Conservation (phyloP, 495 filamentous ascomycete genomes). For the Daldinia childiae region DNA sequence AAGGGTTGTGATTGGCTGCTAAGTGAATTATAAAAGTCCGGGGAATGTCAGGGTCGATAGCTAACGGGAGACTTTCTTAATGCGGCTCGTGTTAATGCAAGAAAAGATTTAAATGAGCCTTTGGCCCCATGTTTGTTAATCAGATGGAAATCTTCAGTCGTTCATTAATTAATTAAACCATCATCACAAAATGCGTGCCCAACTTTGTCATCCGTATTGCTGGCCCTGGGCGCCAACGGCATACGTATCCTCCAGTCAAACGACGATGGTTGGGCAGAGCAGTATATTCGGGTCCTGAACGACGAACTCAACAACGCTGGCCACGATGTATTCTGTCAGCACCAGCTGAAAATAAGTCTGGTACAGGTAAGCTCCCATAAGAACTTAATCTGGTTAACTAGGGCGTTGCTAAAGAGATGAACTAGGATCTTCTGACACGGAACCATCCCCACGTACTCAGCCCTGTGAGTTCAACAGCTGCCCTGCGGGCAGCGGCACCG, state of each 20-base stretch:
- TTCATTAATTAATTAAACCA: not conserved
- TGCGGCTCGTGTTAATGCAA: slow-evolving; percentile 9
- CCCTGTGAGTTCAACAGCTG: slow-evolving; percentile 69
- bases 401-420: not conserved
- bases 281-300: slow-evolving; percentile 67
- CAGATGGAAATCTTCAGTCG: slow-evolving; percentile 5
- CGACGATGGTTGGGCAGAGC: slow-evolving; percentile 78
- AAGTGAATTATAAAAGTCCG: not conserved
- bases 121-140: slow-evolving; percentile 7
- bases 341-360: slow-evolving; percentile 72
- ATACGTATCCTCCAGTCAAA: slow-evolving; percentile 71
- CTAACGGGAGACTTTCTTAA: slow-evolving; percentile 18
- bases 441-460: slow-evolving; percentile 54
- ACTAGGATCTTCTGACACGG: slow-evolving; percentile 62
- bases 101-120: slow-evolving; percentile 26
- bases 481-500: slow-evolving; percentile 61
- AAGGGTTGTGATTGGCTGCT: slow-evolving; percentile 26
- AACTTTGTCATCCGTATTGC: slow-evolving; percentile 21
- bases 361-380: slow-evolving; percentile 56
- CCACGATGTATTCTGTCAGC: slow-evolving; percentile 69
- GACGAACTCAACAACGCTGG: slow-evolving; percentile 61
- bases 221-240: slow-evolving; percentile 38
- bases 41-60: slow-evolving; percentile 15
- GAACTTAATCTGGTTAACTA: not conserved
- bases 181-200: slow-evolving; percentile 33